Evolutionary conservation across 305 asterid species (phyloP), one percentile per base, ranked within the genome.

Genomic region (Fraxinus platypoda): DNA sequence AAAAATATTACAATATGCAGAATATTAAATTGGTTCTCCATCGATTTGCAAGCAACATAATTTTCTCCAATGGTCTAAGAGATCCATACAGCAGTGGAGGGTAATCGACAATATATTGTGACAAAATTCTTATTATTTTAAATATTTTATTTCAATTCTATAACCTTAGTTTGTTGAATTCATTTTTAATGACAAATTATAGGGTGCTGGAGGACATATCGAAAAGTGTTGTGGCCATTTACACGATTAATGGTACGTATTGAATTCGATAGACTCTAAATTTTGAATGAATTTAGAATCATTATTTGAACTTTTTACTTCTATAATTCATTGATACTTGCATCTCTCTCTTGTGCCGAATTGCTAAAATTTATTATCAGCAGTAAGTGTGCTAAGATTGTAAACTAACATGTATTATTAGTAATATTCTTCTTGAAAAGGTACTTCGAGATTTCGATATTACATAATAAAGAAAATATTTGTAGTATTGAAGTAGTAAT

Each of bases 51-150:
- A 94, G 98, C 90, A 94, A 94, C 82, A 90, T 94, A 17, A 91
- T 94, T 49, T 94, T 93, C 89, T 93, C 98, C 76, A 93, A 93
- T 82, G 98, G 97, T 52, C 85, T 91, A 2, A 84, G 86, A 85
- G 98, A 94, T 85, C 98, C 98, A 6, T 94, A 88, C 76, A 92
- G 97, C 17, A 88, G 86, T 54, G 98, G 92, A 84, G 97, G 98
- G 98, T 93, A 90, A 77, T 25, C 26, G 6, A 76, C 15, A 35
- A 23, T 64, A 64, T 21, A 21, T 64, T 64, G 15, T 25, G 33
- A 21, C 17, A 49, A 59, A 59, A n/a, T 64, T 64, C 15, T 25
- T 64, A 64, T 21, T 64, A 23, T 64, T 64, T 64, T 64, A 49
- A 3, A 57, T 64, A 62, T 62, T 21, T 64, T 64, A 25, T 19